Conservation (phyloP, 345 rosid species). For the Salix suchowensis region DNA sequence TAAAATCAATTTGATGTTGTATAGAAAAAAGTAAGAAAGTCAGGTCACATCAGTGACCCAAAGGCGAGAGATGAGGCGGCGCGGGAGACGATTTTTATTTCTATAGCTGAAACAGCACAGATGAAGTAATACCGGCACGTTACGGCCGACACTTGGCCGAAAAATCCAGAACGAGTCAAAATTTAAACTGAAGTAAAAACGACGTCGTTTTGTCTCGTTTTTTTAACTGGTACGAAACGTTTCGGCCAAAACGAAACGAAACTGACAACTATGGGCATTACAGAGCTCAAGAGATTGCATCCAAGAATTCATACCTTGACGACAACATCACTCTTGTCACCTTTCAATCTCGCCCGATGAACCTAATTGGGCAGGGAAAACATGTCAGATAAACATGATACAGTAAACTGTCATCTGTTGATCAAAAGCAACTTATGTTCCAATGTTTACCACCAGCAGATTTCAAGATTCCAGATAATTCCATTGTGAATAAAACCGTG, state of each 20-base stretch:
- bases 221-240: too few relatives aligned
- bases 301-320: slow-evolving; percentile 62
- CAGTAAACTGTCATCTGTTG: not conserved
- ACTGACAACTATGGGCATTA: not conserved
- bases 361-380: slow-evolving; percentile 44
- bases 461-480: not conserved
- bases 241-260: too few relatives aligned
- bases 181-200: too few relatives aligned
- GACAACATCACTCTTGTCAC: slow-evolving; percentile 63
- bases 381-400: not conserved
- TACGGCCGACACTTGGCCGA: fast-evolving
- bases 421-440: not conserved
- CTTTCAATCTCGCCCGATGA: slow-evolving; percentile 78
- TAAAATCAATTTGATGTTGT: too few relatives aligned
- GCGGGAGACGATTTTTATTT: too few relatives aligned
- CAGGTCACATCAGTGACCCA: too few relatives aligned
- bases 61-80: too few relatives aligned
- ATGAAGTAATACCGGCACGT: too few relatives aligned
- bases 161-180: too few relatives aligned
- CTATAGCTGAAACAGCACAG: too few relatives aligned
- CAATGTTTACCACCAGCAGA: not conserved
- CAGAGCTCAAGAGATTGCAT: slow-evolving; percentile 11
- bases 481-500: not conserved
- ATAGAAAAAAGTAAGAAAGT: too few relatives aligned
- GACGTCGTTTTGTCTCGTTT: fast-evolving